Conservation (phyloP, 306 rosid species). For the Cucurbita moschata region DNA sequence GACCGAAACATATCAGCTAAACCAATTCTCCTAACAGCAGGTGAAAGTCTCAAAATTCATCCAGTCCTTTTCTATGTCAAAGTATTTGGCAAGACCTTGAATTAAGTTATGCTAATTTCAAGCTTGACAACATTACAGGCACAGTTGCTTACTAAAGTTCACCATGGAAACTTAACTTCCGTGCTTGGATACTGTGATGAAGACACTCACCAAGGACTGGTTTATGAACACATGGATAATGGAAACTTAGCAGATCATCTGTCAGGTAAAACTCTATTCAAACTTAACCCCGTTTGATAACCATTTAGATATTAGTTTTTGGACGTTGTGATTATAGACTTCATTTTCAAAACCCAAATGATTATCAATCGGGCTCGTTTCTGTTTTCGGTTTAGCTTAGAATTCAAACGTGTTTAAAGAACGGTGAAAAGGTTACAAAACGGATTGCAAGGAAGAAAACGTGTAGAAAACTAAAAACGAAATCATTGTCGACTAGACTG, state of each 20-base stretch:
- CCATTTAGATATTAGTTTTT: background rate
- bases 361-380: background rate
- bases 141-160: conserved; percentile 29
- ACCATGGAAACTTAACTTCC: conserved; percentile 36
- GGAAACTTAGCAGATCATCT: conserved; percentile 21
- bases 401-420: background rate
- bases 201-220: conserved; percentile 13
- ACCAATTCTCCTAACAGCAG: background rate
- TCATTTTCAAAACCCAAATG: too few relatives aligned
- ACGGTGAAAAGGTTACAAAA: background rate
- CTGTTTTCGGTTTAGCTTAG: background rate
- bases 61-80: background rate
- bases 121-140: conserved; percentile 15
- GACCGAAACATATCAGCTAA: background rate
- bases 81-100: background rate
- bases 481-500: background rate
- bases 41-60: background rate
- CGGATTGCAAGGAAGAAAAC: background rate
- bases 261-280: conserved; percentile 2
- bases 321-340: background rate
- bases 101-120: background rate
- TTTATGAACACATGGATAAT: conserved; percentile 21
- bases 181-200: conserved; percentile 28
- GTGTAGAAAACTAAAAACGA: background rate
- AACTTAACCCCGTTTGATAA: background rate